These are phyloP conservation scores for Limnomonas spitsbergensis DNA, from an alignment of 139 green algal species.

Conservation along the genomic window DNA sequence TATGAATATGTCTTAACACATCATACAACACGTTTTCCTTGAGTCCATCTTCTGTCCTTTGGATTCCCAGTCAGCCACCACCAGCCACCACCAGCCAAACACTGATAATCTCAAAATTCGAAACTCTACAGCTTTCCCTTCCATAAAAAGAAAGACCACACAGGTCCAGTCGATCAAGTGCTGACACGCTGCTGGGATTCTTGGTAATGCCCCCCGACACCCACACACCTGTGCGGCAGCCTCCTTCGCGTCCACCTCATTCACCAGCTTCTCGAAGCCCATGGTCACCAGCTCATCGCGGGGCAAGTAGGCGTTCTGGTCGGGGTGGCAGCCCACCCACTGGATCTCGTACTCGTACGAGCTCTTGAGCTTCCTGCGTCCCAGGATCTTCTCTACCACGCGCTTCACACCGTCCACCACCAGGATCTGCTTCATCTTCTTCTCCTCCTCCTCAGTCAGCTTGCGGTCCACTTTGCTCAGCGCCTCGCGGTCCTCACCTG, in stretches of 20 bases:
- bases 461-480: slow-evolving; percentile 66
- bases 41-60: no score
- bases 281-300: slow-evolving; percentile 56
- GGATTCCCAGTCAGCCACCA: no score
- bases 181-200: no score
- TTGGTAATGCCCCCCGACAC: no score
- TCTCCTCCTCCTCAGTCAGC: slow-evolving; percentile 80
- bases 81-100: no score
- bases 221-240: slow-evolving; percentile 61
- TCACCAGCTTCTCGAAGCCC: slow-evolving; percentile 85
- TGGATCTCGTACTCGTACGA: slow-evolving; percentile 83
- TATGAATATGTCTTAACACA: no score
- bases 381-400: slow-evolving; percentile 66
- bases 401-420: slow-evolving; percentile 42
- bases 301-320: slow-evolving; percentile 67
- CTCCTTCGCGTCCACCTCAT: slow-evolving; percentile 86
- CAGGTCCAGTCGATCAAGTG: no score
- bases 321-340: slow-evolving; percentile 43
- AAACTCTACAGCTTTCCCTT: no score
- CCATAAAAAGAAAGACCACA: no score
- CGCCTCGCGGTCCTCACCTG: slow-evolving; percentile 80
- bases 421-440: slow-evolving; percentile 69
- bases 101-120: no score
- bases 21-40: no score
- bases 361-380: slow-evolving; percentile 77